These are phyloP conservation scores for Zymoseptoria brevis DNA, from an alignment of 2,329 filamentous ascomycete species.

Conservation along the genomic window DNA sequence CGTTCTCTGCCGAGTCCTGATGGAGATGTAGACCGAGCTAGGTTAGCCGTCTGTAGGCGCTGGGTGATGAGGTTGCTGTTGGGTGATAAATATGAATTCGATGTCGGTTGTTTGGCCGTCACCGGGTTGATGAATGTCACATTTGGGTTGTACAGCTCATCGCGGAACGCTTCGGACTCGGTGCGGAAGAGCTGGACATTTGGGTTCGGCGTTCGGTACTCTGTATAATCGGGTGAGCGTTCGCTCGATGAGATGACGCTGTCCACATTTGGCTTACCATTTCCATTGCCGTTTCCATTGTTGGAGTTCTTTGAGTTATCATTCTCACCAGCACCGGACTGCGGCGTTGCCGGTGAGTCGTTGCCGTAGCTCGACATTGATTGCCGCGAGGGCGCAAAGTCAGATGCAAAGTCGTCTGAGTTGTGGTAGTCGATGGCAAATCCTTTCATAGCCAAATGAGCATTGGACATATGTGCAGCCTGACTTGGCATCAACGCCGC, in stretches of 20 bases:
- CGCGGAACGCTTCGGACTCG: slow-evolving; percentile 75
- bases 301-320: slow-evolving; percentile 47
- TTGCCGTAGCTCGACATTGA: slow-evolving; percentile 55
- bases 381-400: slow-evolving; percentile 47
- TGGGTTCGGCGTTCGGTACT: slow-evolving; percentile 34
- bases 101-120: slow-evolving; percentile 41
- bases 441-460: slow-evolving; percentile 54
- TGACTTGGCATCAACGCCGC: slow-evolving; percentile 24
- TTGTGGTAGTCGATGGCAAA: slow-evolving; percentile 48
- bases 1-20: slow-evolving; percentile 52
- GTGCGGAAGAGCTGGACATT: slow-evolving; percentile 66
- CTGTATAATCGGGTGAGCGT: slow-evolving; percentile 57
- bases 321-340: slow-evolving; percentile 42
- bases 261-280: slow-evolving; percentile 43
- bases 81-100: slow-evolving; percentile 47
- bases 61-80: slow-evolving; percentile 61
- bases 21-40: slow-evolving; percentile 54
- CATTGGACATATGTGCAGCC: slow-evolving; percentile 33
- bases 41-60: slow-evolving; percentile 70
- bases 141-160: slow-evolving; percentile 74
- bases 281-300: slow-evolving; percentile 30
- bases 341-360: slow-evolving; percentile 55
- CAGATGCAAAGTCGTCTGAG: slow-evolving; percentile 43
- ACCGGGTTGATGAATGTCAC: slow-evolving; percentile 49
- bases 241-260: slow-evolving; percentile 37